Conservation (phyloP, 2,329 filamentous ascomycete genomes). For the Aspergillus sp. region DNA sequence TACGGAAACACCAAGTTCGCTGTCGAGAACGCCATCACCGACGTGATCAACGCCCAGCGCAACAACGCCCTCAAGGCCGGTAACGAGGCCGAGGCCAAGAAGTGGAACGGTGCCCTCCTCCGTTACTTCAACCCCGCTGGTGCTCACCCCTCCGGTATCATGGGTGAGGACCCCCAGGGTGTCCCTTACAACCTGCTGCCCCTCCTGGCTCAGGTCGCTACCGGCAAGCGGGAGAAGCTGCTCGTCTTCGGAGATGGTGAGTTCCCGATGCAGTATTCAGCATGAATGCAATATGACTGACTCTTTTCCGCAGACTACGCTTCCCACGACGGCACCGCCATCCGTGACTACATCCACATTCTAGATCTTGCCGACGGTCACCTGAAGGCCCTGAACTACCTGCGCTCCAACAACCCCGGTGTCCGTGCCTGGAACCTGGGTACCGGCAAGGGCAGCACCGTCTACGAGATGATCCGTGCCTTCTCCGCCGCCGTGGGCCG, state of each 20-base stretch:
- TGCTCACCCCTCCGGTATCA: conserved; percentile 89
- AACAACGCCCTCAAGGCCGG: conserved; percentile 77
- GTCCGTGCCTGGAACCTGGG: conserved; percentile 96
- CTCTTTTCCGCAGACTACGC: conserved; percentile 68
- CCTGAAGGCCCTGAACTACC: conserved; percentile 67
- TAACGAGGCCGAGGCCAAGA: conserved; percentile 64
- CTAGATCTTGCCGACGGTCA: conserved; percentile 53
- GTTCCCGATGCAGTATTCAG: conserved; percentile 27
- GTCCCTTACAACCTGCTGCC: conserved; percentile 95
- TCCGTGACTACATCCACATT: conserved; percentile 74
- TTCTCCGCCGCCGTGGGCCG: conserved; percentile 85
- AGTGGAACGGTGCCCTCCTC: conserved; percentile 90
- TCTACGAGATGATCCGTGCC: conserved; percentile 95
- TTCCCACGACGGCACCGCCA: conserved; percentile 48
- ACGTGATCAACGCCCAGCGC: conserved; percentile 84
- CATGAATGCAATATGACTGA: not conserved
- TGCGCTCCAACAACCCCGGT: conserved; percentile 64
- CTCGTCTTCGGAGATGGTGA: conserved; percentile 90
- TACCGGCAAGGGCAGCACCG: conserved; percentile 89
- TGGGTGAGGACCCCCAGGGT: conserved; percentile 97
- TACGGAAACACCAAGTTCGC: conserved; percentile 96
- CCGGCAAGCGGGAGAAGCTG: conserved; percentile 90
- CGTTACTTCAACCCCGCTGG: conserved; percentile 98
- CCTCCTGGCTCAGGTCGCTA: conserved; percentile 90
- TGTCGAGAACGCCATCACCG: conserved; percentile 88